Conservation (phyloP, 441 rosid genomes). For the Manihot esculenta region DNA sequence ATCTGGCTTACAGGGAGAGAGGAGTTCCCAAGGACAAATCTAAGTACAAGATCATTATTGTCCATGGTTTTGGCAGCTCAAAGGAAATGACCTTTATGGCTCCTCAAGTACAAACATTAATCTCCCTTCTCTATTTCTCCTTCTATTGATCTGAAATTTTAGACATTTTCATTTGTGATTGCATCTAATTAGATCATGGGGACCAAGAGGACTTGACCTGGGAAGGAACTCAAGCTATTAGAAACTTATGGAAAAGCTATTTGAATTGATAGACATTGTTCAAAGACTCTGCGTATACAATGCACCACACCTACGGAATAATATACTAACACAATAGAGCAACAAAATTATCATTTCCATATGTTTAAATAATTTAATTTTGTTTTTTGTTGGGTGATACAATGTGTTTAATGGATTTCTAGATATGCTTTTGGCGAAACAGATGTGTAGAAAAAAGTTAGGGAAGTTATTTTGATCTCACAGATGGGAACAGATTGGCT, state of each 20-base stretch:
- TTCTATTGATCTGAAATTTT: slow-evolving; percentile 2
- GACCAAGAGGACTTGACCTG: background rate
- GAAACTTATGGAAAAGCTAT: background rate
- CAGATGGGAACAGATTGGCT: background rate
- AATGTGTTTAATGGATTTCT: too few species aligned
- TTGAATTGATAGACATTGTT: slow-evolving; percentile 13
- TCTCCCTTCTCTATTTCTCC: slow-evolving; percentile 1
- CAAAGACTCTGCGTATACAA: background rate
- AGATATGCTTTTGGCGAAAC: background rate
- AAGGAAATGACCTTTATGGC: slow-evolving; percentile 74
- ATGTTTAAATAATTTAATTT: background rate
- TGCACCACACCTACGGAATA: background rate
- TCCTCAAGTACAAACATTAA: slow-evolving; percentile 48
- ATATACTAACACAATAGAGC: background rate
- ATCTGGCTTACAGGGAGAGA: slow-evolving; percentile 61
- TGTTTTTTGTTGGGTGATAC: too few species aligned
- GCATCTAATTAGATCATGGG: slow-evolving; percentile 1
- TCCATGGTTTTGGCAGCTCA: slow-evolving; percentile 93
- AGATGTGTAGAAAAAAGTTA: background rate
- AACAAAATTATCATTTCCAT: background rate
- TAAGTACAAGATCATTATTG: slow-evolving; percentile 57
- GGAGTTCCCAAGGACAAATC: slow-evolving; percentile 65
- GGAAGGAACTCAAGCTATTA: background rate
- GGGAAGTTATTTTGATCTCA: background rate
- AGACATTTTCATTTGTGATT: slow-evolving; percentile 7